A percentile compares a stretch with the other conserved stretches of the same genome.
Evolutionary conservation across 2,329 filamentous ascomycete species (phyloP).

Genomic region (Penicillium sp.): DNA sequence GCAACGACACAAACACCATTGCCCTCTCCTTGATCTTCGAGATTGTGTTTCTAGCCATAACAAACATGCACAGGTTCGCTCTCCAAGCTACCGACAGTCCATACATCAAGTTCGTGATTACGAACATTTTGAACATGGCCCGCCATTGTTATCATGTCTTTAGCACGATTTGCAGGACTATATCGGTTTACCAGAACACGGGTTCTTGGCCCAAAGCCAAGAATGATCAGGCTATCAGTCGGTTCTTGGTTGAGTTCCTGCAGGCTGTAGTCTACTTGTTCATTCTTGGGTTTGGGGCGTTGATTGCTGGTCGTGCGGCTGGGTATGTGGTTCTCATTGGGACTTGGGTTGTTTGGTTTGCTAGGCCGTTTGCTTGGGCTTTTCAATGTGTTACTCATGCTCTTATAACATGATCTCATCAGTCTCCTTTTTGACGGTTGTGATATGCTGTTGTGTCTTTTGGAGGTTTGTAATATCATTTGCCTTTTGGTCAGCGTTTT

Average conservation of each 20-base stretch:
- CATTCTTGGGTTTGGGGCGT: conserved; percentile 32
- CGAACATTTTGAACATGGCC: conserved; percentile 31
- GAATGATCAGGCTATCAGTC: conserved; percentile 29
- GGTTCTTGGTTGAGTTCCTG: conserved; percentile 31
- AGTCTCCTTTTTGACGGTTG: neutral
- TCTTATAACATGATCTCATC: conserved; percentile 20
- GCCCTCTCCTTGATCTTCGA: conserved; percentile 33
- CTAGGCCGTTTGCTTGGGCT: conserved; percentile 34
- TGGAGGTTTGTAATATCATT: neutral
- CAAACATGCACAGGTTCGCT: conserved; percentile 27
- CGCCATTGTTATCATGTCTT: conserved; percentile 33
- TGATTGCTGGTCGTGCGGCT: conserved; percentile 32
- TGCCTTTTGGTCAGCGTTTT: neutral
- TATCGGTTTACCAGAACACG: conserved; percentile 33
- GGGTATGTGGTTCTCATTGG: conserved; percentile 35
- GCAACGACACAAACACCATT: conserved; percentile 9
- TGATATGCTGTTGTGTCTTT: neutral
- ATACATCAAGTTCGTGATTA: conserved; percentile 24
- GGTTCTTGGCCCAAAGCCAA: conserved; percentile 31
- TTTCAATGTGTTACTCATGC: conserved; percentile 29
- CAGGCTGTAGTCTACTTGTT: conserved; percentile 37
- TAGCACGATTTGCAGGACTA: conserved; percentile 23
- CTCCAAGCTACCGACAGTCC: conserved; percentile 25
- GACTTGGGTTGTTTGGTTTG: conserved; percentile 40
- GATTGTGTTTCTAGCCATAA: conserved; percentile 29